phyloP scores from a whole-genome alignment of 2,329 filamentous ascomycete species.

The Fusarium duplospermum region DNA sequence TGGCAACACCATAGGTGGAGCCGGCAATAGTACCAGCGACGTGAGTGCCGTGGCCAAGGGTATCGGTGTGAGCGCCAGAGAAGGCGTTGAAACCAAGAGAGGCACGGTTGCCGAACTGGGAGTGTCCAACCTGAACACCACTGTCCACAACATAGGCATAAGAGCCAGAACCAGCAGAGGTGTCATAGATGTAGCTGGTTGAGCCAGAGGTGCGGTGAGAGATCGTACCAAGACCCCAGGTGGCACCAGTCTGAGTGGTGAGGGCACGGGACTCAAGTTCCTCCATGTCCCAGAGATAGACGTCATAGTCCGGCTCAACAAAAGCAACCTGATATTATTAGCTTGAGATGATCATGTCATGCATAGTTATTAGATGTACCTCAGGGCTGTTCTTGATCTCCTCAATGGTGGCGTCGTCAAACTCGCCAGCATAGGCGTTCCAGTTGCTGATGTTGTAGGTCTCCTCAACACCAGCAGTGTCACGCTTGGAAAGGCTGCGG shows the following conservation, averaged over 20 bases:
- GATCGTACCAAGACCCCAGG: slow-evolving; percentile 43
- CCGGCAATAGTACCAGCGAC: slow-evolving; percentile 55
- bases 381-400: slow-evolving; percentile 55
- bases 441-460: slow-evolving; percentile 46
- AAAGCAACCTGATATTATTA: slow-evolving; percentile 32
- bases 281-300: slow-evolving; percentile 19
- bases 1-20: slow-evolving; percentile 57
- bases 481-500: slow-evolving; percentile 63
- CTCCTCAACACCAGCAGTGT: slow-evolving; percentile 49
- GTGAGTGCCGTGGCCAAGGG: slow-evolving; percentile 57
- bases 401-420: slow-evolving; percentile 54
- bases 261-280: slow-evolving; percentile 22
- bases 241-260: slow-evolving; percentile 37
- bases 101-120: slow-evolving; percentile 61
- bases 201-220: slow-evolving; percentile 43
- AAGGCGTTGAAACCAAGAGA: slow-evolving; percentile 54
- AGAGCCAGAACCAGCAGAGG: slow-evolving; percentile 60
- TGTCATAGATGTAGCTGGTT: slow-evolving; percentile 61
- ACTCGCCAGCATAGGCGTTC: slow-evolving; percentile 57
- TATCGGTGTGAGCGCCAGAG: slow-evolving; percentile 48
- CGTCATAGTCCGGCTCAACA: slow-evolving; percentile 41
- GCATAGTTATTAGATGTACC: slow-evolving; percentile 41
- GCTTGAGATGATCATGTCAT: background rate
- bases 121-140: slow-evolving; percentile 65
- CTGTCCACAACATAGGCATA: slow-evolving; percentile 73